These are phyloP conservation scores for Suillus variegatus DNA, from an alignment of 768 basidiomycete genomes.

Conservation along the genomic window DNA sequence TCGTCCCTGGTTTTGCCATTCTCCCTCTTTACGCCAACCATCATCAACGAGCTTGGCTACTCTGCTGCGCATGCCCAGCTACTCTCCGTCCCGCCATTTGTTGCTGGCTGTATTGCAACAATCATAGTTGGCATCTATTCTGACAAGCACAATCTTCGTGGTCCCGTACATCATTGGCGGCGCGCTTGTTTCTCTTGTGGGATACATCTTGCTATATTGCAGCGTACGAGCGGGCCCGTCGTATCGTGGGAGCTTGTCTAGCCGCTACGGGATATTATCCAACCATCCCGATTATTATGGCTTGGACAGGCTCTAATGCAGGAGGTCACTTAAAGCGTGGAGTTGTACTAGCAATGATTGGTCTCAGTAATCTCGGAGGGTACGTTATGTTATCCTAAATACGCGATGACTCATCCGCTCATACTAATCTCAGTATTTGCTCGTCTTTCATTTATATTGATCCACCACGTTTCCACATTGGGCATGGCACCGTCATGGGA, in stretches of 20 bases:
- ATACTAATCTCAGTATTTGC: constrained; percentile 32
- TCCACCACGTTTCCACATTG: constrained; percentile 38
- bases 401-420: constrained; percentile 1
- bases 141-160: constrained; percentile 44
- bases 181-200: constrained; percentile 46
- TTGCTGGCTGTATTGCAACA: constrained; percentile 45
- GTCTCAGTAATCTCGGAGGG: constrained; percentile 57
- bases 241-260: constrained; percentile 50
- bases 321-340: constrained; percentile 58
- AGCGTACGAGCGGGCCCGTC: constrained; percentile 23
- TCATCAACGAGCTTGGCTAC: constrained; percentile 51
- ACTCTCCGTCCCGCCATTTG: constrained; percentile 51
- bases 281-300: constrained; percentile 46
- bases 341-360: constrained; percentile 53
- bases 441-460: constrained; percentile 44
- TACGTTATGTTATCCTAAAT: constrained; percentile 36
- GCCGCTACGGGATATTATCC: constrained; percentile 59
- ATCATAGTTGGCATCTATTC: constrained; percentile 43
- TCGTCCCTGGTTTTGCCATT: constrained; percentile 51
- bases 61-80: constrained; percentile 51
- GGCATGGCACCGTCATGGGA: constrained; percentile 39
- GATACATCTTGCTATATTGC: constrained; percentile 53
- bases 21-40: constrained; percentile 53
- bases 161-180: constrained; percentile 50
- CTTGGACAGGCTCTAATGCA: constrained; percentile 57